phyloP scores from a whole-genome alignment of 1,284 basidiomycete species.

The Irpex rosettiformis region DNA sequence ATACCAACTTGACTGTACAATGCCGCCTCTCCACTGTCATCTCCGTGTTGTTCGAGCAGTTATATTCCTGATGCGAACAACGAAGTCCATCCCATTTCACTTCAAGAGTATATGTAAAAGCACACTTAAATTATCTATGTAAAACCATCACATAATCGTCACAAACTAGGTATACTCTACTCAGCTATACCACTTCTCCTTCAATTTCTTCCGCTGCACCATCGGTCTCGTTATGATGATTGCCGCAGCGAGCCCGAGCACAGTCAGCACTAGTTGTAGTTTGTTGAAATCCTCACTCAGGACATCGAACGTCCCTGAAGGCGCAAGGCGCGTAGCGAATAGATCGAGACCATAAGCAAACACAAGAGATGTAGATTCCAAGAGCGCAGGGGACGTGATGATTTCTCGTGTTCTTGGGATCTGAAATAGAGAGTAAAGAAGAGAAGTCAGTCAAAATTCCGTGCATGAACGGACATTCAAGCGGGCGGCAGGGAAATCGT shows the following conservation, averaged over 20 bases:
- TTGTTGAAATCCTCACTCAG: conserved; percentile 93
- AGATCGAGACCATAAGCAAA: conserved; percentile 86
- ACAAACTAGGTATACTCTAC: not conserved
- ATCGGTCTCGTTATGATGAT: conserved; percentile 78
- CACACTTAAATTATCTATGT: not conserved
- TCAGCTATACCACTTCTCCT: conserved; percentile 59
- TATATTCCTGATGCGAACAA: too few relatives aligned
- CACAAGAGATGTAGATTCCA: conserved; percentile 92
- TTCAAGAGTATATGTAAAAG: not conserved
- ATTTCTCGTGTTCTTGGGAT: conserved; percentile 67
- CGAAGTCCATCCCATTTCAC: not conserved
- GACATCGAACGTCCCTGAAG: conserved; percentile 93
- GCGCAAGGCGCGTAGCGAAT: conserved; percentile 80
- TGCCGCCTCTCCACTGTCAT: too few relatives aligned
- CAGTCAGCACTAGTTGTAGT: conserved; percentile 83
- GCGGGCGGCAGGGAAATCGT: not conserved
- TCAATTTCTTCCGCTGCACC: conserved; percentile 59
- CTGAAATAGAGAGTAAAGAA: conserved; percentile 31
- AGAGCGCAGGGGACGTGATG: conserved; percentile 74
- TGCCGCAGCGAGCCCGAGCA: conserved; percentile 67
- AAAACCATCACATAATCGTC: not conserved
- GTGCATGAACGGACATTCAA: not conserved
- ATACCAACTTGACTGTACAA: too few relatives aligned
- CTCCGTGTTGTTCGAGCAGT: too few relatives aligned
- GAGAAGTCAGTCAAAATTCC: not conserved